Evolutionary conservation across 352 stramenopile genomes (phyloP).

Genomic region (Saprolegnia diclina): DNA sequence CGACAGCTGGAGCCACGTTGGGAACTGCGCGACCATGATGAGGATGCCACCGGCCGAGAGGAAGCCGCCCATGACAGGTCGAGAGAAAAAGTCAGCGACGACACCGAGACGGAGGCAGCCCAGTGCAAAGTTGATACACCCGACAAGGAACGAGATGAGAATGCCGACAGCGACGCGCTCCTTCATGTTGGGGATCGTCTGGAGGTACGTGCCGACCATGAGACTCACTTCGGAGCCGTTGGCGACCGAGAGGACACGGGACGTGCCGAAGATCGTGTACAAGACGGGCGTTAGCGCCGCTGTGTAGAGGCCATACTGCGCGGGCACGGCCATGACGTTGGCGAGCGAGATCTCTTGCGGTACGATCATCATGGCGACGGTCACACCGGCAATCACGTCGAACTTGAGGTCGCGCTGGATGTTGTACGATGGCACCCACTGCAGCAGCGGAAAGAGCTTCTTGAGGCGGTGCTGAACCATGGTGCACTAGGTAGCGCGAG

Average conservation of each 20-base stretch:
- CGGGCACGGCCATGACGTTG: conserved; percentile 77
- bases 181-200: conserved; percentile 33
- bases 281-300: conserved; percentile 62
- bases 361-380: conserved; percentile 87
- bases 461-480: neutral
- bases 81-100: conserved; percentile 65
- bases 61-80: conserved; percentile 66
- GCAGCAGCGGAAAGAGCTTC: conserved; percentile 50
- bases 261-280: conserved; percentile 68
- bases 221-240: conserved; percentile 63
- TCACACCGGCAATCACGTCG: conserved; percentile 59
- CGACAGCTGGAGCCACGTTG: conserved; percentile 48
- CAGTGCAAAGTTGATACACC: conserved; percentile 48
- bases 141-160: conserved; percentile 63
- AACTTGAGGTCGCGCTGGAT: conserved; percentile 55
- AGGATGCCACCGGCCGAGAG: conserved; percentile 59
- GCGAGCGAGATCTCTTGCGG: conserved; percentile 89
- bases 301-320: conserved; percentile 67
- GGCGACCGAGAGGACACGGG: conserved; percentile 50
- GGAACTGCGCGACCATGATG: conserved; percentile 61
- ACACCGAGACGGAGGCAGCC: conserved; percentile 54
- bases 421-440: conserved; percentile 67
- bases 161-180: conserved; percentile 59
- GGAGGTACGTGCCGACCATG: conserved; percentile 45
- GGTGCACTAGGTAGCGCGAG: no score